Conservation (phyloP, 345 rosid species). For the Acer campestre region DNA sequence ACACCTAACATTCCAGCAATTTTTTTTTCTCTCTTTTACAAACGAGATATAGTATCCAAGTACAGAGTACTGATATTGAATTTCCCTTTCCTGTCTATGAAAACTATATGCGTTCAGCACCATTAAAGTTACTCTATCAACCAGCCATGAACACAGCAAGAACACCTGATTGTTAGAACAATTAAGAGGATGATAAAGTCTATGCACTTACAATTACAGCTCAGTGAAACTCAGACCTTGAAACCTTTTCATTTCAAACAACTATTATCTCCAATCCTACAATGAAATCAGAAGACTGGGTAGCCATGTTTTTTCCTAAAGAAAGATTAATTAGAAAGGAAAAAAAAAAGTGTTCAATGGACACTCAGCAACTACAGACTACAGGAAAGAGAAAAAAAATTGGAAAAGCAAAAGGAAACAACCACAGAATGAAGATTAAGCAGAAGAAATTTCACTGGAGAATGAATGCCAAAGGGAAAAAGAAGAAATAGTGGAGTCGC, state of each 20-base stretch:
- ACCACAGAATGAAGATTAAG: not conserved
- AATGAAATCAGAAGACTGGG: not conserved
- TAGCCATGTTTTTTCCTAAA: not conserved
- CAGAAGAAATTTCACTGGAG: not conserved
- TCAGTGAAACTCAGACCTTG: not conserved
- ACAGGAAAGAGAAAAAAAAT: not conserved
- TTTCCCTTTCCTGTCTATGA: conserved; percentile 1
- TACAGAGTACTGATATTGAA: not conserved
- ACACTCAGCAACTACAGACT: not conserved
- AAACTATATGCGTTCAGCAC: not conserved
- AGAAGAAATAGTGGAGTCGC: too few relatives aligned
- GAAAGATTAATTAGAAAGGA: not conserved
- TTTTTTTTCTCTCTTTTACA: not conserved
- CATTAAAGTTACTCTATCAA: conserved; percentile 1
- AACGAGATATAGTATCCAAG: not conserved
- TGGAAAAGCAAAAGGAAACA: not conserved
- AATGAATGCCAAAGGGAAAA: not conserved
- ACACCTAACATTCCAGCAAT: not conserved
- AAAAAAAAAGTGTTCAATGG: not conserved
- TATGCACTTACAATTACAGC: not conserved
- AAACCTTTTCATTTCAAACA: not conserved
- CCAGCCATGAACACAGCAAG: conserved; percentile 16
- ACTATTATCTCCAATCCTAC: not conserved
- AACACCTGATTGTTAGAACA: not conserved
- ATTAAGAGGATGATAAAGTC: not conserved